Evolutionary conservation across 768 basidiomycete species (phyloP), one percentile per base, ranked within the genome.

Genomic region (Hortiboletus flavorubellus): DNA sequence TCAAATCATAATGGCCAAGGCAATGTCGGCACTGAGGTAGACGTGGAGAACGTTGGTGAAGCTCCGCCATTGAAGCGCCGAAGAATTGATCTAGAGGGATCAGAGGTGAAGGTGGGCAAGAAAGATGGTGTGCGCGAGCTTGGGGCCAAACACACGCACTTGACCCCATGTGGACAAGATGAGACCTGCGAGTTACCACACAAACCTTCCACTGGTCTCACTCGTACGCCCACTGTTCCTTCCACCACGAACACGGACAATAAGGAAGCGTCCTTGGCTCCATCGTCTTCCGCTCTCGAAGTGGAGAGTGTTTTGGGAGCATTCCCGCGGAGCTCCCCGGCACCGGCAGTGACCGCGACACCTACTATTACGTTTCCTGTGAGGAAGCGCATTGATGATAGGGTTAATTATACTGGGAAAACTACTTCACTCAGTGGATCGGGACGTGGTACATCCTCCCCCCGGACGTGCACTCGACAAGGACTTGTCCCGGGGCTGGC

Each of bases 311-410:
- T 21, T 21, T 37, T 33, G 10, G 53, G 10, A 31, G 16, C 31
- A 8, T 14, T 34, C 5, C 6, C n/a, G 26, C 43, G 18, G 18
- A 31, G 43, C 38, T 46, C 47, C 2, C 45, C 38, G 5, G 35
- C 23, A 11, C 33, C 37, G 1, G 16, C 34, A 40, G 51, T 49
- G 38, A 53, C 12, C 1, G 37, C 34, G n/a, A 31, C 56, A 23
- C 15, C 58, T 3, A 60, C 64, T 4, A 57, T 66, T 31, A 40
- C 62, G 5, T 68, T 68, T 35, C 60, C 67, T 1, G 55, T 66
- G 26, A 59, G 49, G 51, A 68, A 66, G 33, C 51, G 41, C 23
- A 10, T 53, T 7, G 49, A 54, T 4, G 37, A 53, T 3, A 45
- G 45, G 18, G 21, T 29, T 4, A 18, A 35, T 18, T 8, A 4